A percentile compares a stretch with the other conserved stretches of the same genome.
Evolutionary conservation across 2,329 filamentous ascomycete genomes (phyloP).

Genomic region (Dactylellina haptotyla): DNA sequence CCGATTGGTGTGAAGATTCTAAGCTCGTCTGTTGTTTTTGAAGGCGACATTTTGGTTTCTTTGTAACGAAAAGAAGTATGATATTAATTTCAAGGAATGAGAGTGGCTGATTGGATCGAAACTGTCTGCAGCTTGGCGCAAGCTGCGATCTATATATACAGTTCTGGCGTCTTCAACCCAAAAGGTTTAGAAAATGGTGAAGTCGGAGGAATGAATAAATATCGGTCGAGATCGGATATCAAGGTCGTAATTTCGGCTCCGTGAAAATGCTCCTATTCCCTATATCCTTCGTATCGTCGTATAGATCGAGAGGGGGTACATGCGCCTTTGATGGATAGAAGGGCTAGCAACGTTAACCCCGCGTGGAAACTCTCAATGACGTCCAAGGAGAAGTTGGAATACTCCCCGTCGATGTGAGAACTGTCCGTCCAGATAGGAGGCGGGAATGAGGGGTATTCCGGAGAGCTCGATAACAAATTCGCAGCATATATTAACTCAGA

Average conservation of each 20-base stretch:
- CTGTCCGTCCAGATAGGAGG: neutral
- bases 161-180: no score
- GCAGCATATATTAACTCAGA: no score
- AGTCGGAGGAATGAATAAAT: neutral
- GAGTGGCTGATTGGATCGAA: no score
- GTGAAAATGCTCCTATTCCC: neutral
- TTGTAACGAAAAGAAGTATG: neutral
- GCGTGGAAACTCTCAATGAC: no score
- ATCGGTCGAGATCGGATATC: no score
- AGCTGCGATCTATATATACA: neutral
- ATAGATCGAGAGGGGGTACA: no score
- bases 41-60: slow-evolving; percentile 11
- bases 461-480: neutral
- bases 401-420: no score
- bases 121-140: neutral
- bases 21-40: slow-evolving; percentile 43
- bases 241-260: no score
- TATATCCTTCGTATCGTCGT: neutral
- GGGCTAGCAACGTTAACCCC: no score
- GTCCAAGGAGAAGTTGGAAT: no score
- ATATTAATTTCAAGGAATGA: neutral
- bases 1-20: slow-evolving; percentile 58
- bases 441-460: neutral
- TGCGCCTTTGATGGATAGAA: no score
- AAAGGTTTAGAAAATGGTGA: neutral